A percentile compares a stretch with the other conserved stretches of the same genome.
These are phyloP conservation scores for Penicillium nordicum DNA, from an alignment of 2,329 filamentous ascomycete genomes.

Conservation along the genomic window DNA sequence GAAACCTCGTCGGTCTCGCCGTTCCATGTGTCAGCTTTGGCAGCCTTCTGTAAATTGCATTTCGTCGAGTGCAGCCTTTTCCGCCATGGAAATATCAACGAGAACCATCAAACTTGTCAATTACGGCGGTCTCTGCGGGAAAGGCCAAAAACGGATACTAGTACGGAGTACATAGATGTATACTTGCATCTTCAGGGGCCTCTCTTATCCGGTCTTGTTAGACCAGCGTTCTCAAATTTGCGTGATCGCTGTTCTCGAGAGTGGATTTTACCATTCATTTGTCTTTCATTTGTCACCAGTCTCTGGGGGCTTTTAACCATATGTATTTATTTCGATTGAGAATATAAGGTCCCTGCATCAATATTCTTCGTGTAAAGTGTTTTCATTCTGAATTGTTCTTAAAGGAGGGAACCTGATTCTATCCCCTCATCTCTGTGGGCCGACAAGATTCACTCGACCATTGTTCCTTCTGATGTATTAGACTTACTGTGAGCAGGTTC, in stretches of 20 bases:
- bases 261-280: slow-evolving; percentile 8
- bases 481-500: neutral
- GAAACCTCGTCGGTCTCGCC: slow-evolving; percentile 29
- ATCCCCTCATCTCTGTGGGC: neutral
- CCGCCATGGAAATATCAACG: neutral
- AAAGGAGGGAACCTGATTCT: neutral
- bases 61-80: neutral
- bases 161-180: slow-evolving; percentile 16
- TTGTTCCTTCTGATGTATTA: no score
- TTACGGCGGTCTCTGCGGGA: neutral
- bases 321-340: slow-evolving; percentile 8
- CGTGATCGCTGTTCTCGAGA: neutral
- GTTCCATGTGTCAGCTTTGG: slow-evolving; percentile 32
- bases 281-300: slow-evolving; percentile 12
- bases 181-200: slow-evolving; percentile 4
- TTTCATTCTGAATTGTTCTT: neutral
- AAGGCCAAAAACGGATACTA: neutral
- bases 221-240: neutral
- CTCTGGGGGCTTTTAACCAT: slow-evolving; percentile 3
- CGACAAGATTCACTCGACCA: neutral
- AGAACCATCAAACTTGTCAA: neutral
- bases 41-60: slow-evolving; percentile 28
- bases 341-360: neutral
- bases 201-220: neutral
- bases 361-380: no score